Percentiles rank a stretch among this genome's conserved stretches.
Evolutionary conservation across 805 yeast species (phyloP).

Genomic region (Metschnikowia borealis): DNA sequence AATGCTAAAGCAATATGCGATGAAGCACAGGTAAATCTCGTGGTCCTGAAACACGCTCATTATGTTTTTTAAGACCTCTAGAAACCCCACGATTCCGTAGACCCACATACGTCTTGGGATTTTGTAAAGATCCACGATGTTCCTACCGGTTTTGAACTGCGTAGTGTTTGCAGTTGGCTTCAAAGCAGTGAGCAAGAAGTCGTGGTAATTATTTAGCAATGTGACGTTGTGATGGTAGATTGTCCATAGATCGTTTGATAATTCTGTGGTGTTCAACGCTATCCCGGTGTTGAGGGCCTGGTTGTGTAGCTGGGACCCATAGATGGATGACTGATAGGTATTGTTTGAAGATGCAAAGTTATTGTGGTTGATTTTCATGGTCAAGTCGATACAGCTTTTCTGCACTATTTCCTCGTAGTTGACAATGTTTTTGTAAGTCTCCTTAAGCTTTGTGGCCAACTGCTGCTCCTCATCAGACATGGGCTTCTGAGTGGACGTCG

Average conservation of each 20-base stretch:
- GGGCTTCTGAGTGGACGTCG: constrained; percentile 19
- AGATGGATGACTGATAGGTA: constrained; percentile 15
- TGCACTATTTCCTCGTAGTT: constrained; percentile 66
- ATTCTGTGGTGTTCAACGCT: constrained; percentile 41
- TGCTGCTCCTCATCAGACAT: constrained; percentile 61
- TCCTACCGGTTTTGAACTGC: constrained; percentile 67
- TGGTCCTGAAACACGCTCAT: constrained; percentile 71
- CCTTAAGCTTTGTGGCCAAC: constrained; percentile 66
- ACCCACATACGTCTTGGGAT: constrained; percentile 82
- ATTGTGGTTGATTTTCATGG: constrained; percentile 44
- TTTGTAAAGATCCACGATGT: constrained; percentile 71
- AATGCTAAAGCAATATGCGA: constrained; percentile 65
- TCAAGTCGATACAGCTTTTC: constrained; percentile 59
- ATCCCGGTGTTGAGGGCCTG: constrained; percentile 13
- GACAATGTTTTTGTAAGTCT: constrained; percentile 67
- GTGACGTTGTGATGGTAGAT: constrained; percentile 66
- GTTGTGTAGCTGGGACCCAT: constrained; percentile 14
- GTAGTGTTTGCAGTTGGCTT: constrained; percentile 51
- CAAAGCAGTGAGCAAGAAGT: constrained; percentile 65
- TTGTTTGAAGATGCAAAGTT: constrained; percentile 34
- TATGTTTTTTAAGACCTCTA: constrained; percentile 72
- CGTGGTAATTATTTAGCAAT: constrained; percentile 66
- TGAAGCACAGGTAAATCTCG: constrained; percentile 72
- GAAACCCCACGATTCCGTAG: constrained; percentile 76
- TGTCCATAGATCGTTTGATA: constrained; percentile 62